Percentiles rank a stretch among this genome's conserved stretches.
Conservation (phyloP, 2,329 filamentous ascomycete species). For the Mariannaea sp. region DNA sequence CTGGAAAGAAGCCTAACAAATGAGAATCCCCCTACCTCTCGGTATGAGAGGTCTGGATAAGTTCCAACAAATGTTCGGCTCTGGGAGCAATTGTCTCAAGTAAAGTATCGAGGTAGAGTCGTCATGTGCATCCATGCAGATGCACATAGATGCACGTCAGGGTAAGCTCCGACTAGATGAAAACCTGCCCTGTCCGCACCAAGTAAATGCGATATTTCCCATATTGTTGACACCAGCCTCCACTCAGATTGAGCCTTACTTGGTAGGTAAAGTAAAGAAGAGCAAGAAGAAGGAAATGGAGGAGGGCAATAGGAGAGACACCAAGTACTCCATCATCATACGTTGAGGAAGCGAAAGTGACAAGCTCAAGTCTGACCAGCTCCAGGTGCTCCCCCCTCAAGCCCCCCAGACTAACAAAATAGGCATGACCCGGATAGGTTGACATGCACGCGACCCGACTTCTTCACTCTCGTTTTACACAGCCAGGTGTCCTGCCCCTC, state of each 20-base stretch:
- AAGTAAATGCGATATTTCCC: too few relatives aligned
- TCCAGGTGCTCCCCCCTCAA: too few relatives aligned
- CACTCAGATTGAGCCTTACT: too few relatives aligned
- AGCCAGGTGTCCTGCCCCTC: slow-evolving; percentile 8
- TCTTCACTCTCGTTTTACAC: slow-evolving; percentile 6
- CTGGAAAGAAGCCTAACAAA: background rate
- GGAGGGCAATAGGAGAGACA: background rate
- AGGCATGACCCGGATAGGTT: background rate
- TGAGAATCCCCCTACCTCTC: background rate
- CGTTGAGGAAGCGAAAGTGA: background rate
- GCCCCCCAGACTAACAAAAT: background rate
- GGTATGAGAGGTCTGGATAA: too few relatives aligned
- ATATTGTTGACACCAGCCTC: too few relatives aligned
- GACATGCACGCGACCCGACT: slow-evolving; percentile 6
- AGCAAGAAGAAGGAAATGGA: too few relatives aligned
- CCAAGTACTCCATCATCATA: background rate
- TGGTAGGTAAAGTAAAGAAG: too few relatives aligned
- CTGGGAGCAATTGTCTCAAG: background rate
- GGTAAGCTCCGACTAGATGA: background rate
- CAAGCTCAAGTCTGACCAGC: too few relatives aligned
- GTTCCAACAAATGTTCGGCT: background rate
- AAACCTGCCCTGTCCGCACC: too few relatives aligned
- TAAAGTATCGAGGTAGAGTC: background rate
- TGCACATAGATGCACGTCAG: background rate
- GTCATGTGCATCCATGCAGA: background rate